These are phyloP conservation scores for Pythium phragmiticola DNA, from an alignment of 352 stramenopile species.

Conservation along the genomic window DNA sequence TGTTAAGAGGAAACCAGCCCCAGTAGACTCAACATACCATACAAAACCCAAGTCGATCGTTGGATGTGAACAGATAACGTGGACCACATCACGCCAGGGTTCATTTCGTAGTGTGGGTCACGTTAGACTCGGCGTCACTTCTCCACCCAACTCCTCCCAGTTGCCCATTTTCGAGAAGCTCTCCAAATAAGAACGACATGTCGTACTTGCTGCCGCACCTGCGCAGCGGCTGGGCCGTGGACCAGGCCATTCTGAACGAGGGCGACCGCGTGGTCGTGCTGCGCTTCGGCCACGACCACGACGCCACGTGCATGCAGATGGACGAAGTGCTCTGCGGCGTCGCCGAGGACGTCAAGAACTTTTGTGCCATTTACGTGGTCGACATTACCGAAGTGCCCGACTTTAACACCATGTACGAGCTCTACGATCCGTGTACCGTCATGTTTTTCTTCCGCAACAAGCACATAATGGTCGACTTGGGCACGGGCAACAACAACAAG, in stretches of 20 bases:
- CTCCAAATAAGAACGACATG: constrained; percentile 45
- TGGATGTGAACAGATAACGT: no score
- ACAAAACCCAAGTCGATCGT: neutral
- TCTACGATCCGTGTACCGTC: constrained; percentile 98
- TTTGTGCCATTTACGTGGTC: constrained; percentile 97
- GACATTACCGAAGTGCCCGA: constrained; percentile 95
- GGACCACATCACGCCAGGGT: no score
- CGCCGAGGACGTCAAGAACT: constrained; percentile 99
- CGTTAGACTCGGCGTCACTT: neutral
- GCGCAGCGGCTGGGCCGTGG: constrained; percentile 96
- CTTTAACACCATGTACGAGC: constrained; percentile 99
- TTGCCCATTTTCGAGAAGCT: constrained; percentile 2
- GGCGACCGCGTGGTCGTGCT: constrained; percentile 98
- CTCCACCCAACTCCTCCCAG: neutral
- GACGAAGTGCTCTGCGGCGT: constrained; percentile 95
- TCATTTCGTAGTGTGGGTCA: neutral
- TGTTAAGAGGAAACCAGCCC: neutral
- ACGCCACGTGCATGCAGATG: constrained; percentile 99
- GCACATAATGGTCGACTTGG: constrained; percentile 99
- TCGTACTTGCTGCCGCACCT: constrained; percentile 98
- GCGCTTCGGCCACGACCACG: constrained; percentile 97
- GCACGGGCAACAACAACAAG: constrained; percentile 99
- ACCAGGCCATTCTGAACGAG: constrained; percentile 99
- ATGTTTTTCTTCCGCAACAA: constrained; percentile 99
- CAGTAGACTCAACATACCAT: neutral